Conservation (phyloP, 345 rosid species). For the Erucastrum elatum region DNA sequence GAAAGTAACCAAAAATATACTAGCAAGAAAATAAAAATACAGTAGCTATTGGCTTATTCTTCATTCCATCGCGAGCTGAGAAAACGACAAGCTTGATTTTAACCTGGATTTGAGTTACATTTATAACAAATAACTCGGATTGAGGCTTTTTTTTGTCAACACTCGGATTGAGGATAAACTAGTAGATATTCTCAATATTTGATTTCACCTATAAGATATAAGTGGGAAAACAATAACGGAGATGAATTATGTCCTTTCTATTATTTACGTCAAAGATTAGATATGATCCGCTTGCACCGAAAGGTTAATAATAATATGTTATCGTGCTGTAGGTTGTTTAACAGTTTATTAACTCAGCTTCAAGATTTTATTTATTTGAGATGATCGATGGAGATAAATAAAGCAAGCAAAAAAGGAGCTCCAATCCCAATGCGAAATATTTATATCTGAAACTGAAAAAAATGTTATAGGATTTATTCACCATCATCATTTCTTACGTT, state of each 20-base stretch:
- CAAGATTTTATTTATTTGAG: background rate
- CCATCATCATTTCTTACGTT: background rate
- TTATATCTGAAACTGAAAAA: no score
- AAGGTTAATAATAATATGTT: background rate
- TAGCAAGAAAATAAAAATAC: background rate
- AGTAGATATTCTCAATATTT: background rate
- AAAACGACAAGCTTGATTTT: conserved; percentile 21
- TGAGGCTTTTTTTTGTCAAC: background rate
- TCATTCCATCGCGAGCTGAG: conserved; percentile 4
- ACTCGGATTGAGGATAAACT: background rate
- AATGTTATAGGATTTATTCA: background rate
- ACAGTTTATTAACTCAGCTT: conserved; percentile 13
- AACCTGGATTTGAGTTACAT: conserved; percentile 10
- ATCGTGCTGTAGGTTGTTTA: background rate
- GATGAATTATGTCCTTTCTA: background rate
- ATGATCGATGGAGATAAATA: background rate
- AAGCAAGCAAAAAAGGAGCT: background rate
- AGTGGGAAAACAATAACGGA: conserved; percentile 12
- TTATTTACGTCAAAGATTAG: background rate
- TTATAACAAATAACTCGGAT: background rate
- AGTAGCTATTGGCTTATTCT: background rate
- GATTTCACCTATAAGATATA: background rate
- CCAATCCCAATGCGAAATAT: background rate
- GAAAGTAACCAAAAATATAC: background rate
- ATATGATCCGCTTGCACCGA: background rate